These are phyloP conservation scores for Rhodotorula taiwanensis DNA, from an alignment of 768 basidiomycete species.

Conservation along the genomic window DNA sequence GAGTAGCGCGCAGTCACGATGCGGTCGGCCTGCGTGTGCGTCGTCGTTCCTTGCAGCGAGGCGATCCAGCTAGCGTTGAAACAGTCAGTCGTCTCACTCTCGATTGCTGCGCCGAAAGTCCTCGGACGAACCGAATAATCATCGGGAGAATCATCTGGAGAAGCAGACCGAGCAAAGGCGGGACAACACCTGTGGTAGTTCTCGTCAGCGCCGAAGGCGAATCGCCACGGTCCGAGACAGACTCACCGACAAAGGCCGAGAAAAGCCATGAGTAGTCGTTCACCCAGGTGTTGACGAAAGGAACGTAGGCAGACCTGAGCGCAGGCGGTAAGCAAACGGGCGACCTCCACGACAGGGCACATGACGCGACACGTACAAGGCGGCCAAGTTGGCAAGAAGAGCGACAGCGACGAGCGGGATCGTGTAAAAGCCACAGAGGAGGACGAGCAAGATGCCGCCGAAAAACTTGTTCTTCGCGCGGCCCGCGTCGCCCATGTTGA, in stretches of 20 bases:
- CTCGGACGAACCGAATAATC: conserved; percentile 60
- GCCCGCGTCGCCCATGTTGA: conserved; percentile 65
- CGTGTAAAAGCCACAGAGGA: conserved; percentile 90
- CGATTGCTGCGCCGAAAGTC: conserved; percentile 49
- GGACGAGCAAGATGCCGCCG: conserved; percentile 69
- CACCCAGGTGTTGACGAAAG: conserved; percentile 69
- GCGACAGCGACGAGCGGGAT: conserved; percentile 85
- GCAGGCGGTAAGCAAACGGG: neutral
- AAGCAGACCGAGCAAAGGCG: conserved; percentile 75
- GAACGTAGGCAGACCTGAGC: conserved; percentile 51
- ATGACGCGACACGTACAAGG: no score
- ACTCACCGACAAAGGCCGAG: conserved; percentile 74
- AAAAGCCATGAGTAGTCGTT: conserved; percentile 60
- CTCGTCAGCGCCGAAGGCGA: no score
- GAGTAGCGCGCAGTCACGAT: conserved; percentile 88
- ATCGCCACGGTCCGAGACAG: conserved; percentile 59
- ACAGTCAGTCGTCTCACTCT: neutral
- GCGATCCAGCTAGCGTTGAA: conserved; percentile 22
- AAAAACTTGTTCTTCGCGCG: conserved; percentile 60
- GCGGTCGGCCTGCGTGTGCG: conserved; percentile 54
- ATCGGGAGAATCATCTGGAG: conserved; percentile 73
- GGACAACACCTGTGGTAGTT: conserved; percentile 64
- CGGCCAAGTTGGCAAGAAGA: conserved; percentile 76
- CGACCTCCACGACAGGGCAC: no score
- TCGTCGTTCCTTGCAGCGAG: conserved; percentile 36